Evolutionary conservation across 2,329 filamentous ascomycete species (phyloP).

Genomic region (Colletotrichum echinochloae): DNA sequence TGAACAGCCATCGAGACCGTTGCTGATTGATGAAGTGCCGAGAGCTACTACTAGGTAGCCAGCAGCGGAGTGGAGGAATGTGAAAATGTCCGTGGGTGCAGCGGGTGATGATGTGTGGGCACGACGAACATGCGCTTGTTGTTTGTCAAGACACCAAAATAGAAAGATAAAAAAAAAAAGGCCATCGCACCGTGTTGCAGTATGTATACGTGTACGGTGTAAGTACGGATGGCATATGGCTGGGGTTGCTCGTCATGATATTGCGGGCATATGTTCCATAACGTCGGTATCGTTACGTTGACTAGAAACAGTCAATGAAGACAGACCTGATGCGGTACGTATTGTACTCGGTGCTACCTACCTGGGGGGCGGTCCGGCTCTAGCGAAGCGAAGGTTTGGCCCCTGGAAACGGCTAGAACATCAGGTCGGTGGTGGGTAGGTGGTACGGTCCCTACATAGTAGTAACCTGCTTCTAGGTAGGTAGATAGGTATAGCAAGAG

Average conservation of each 20-base stretch:
- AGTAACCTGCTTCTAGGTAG: too few relatives aligned
- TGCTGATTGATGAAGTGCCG: conserved; percentile 37
- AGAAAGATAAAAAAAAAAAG: conserved; percentile 5
- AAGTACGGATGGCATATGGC: not conserved
- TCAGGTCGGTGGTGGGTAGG: not conserved
- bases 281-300: conserved; percentile 30
- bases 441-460: not conserved
- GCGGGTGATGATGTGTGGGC: not conserved
- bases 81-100: not conserved
- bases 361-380: conserved; percentile 34
- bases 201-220: not conserved
- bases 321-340: too few relatives aligned
- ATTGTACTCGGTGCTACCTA: too few relatives aligned
- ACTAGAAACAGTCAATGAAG: conserved; percentile 27
- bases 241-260: conserved; percentile 25
- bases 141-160: conserved; percentile 11
- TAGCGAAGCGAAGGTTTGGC: conserved; percentile 31
- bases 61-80: not conserved
- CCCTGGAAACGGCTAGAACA: conserved; percentile 28
- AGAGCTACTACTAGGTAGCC: not conserved
- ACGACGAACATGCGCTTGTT: not conserved
- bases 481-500: too few relatives aligned
- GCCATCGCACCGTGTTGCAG: not conserved
- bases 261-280: conserved; percentile 23
- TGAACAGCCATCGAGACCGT: conserved; percentile 28